Evolutionary conservation across 805 yeast species (phyloP).

Genomic region (Candida oleophila): DNA sequence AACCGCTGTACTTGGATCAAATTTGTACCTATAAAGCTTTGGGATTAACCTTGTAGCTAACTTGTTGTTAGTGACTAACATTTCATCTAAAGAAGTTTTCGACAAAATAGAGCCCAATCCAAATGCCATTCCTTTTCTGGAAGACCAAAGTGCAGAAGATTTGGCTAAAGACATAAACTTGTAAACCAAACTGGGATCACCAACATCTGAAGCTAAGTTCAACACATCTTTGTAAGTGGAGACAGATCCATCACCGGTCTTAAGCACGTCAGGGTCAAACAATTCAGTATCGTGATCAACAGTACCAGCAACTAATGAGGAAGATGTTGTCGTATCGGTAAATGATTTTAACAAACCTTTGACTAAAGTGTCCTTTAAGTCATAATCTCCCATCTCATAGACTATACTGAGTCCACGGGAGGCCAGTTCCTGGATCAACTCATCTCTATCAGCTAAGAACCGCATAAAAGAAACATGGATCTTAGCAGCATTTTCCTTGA

Average conservation of each 20-base stretch:
- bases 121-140: conserved; percentile 91
- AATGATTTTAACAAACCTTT: conserved; percentile 73
- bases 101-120: conserved; percentile 86
- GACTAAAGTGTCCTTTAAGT: conserved; percentile 69
- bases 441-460: conserved; percentile 79
- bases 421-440: conserved; percentile 88
- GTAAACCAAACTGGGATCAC: conserved; percentile 91
- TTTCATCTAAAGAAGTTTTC: conserved; percentile 66
- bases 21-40: conserved; percentile 76
- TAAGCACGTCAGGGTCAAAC: conserved; percentile 79
- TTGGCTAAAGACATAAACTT: conserved; percentile 92
- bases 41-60: conserved; percentile 69
- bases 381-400: conserved; percentile 72
- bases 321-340: conserved; percentile 59
- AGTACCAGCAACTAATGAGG: conserved; percentile 56
- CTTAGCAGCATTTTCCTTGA: conserved; percentile 47
- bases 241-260: conserved; percentile 80
- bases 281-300: conserved; percentile 78
- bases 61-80: conserved; percentile 52
- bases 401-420: conserved; percentile 82
- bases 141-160: conserved; percentile 85
- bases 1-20: conserved; percentile 78
- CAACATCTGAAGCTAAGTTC: conserved; percentile 87
- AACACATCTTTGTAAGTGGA: conserved; percentile 90
- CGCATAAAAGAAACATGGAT: conserved; percentile 76